Conservation (phyloP, 371 early-diverging fungal genomes). For the Syncephalastrum racemosum region DNA sequence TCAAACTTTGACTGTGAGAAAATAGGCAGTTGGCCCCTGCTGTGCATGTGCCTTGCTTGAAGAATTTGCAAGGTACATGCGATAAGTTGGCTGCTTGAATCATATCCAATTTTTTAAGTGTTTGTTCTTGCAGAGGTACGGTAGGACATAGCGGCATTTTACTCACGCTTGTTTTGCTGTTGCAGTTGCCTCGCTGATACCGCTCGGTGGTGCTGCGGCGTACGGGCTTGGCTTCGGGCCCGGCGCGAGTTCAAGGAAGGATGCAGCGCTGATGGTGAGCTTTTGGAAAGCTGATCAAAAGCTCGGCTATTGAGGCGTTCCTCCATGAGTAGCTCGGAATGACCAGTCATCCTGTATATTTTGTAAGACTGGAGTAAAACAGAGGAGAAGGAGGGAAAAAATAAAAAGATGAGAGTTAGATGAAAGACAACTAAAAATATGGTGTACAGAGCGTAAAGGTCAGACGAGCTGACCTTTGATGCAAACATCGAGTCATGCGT, state of each 20-base stretch:
- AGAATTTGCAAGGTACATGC: conserved; percentile 85
- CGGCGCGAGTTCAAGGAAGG: background rate
- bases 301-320: background rate
- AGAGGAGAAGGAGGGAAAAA: background rate
- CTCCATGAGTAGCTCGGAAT: conserved; percentile 8
- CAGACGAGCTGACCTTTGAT: too few relatives aligned
- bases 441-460: too few relatives aligned
- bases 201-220: conserved; percentile 7
- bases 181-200: background rate
- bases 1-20: conserved; percentile 66
- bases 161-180: conserved; percentile 1
- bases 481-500: too few relatives aligned
- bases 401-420: too few relatives aligned
- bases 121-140: background rate
- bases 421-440: too few relatives aligned
- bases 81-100: too few relatives aligned
- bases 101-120: too few relatives aligned
- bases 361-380: background rate
- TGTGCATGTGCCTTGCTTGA: conserved; percentile 73
- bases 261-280: conserved; percentile 8
- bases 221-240: background rate
- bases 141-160: background rate
- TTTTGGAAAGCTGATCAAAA: conserved; percentile 6
- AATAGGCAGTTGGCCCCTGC: conserved; percentile 78
- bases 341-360: background rate